phyloP scores from a whole-genome alignment of 1,284 basidiomycete species.

The Macrocystidia cucumis region DNA sequence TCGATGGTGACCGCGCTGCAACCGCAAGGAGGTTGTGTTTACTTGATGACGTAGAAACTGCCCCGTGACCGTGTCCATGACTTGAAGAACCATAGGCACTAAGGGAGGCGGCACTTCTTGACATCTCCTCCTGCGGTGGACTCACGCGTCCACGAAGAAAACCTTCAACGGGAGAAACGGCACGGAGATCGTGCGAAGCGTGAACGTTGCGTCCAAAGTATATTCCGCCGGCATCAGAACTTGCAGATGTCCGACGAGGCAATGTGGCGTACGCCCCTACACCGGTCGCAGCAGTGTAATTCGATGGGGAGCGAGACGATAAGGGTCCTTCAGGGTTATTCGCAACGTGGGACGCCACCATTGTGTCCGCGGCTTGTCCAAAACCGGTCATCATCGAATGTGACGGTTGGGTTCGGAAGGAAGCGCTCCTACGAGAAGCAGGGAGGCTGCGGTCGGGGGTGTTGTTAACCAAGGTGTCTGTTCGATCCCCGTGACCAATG shows the following conservation, averaged over 20 bases:
- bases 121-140: no score
- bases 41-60: no score
- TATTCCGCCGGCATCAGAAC: neutral
- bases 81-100: no score
- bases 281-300: neutral
- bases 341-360: slow-evolving; percentile 3
- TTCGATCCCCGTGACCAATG: neutral
- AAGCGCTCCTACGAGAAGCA: slow-evolving; percentile 8
- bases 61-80: no score
- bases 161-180: no score
- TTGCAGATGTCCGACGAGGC: neutral
- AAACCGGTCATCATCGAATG: slow-evolving; percentile 11
- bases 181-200: no score
- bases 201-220: neutral
- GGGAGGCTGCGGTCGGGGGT: slow-evolving; percentile 11
- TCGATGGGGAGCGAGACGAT: neutral
- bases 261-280: neutral
- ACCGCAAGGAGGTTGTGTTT: neutral
- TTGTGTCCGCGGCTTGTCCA: slow-evolving; percentile 7
- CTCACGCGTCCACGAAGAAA: no score
- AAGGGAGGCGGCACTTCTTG: no score
- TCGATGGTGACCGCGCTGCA: slow-evolving; percentile 9
- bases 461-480: slow-evolving; percentile 6
- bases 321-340: neutral
- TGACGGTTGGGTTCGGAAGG: slow-evolving; percentile 17